Conservation (phyloP, 2,329 filamentous ascomycete species). For the Ophiostoma sp. region DNA sequence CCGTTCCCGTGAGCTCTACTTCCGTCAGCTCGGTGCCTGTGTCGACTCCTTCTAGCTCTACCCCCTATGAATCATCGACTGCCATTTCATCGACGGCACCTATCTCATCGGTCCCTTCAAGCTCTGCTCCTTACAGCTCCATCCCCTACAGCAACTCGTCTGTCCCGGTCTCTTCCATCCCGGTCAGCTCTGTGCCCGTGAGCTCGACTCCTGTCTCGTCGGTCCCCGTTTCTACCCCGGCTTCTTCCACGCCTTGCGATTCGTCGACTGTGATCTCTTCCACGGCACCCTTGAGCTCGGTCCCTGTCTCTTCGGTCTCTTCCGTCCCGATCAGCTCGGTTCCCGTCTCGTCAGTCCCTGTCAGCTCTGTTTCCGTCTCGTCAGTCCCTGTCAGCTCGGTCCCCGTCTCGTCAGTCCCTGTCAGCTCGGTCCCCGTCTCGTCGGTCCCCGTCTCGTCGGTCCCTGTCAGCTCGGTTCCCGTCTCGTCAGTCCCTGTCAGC, state of each 20-base stretch:
- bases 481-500: conserved; percentile 2
- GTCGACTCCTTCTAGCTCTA: background rate
- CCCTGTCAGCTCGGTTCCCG: background rate
- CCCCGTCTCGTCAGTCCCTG: background rate
- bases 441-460: background rate
- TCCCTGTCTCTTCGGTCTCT: background rate
- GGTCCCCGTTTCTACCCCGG: background rate
- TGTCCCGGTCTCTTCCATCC: background rate
- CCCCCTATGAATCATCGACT: background rate
- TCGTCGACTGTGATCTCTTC: background rate
- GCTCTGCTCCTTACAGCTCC: background rate
- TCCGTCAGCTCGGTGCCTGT: background rate
- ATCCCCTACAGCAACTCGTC: background rate
- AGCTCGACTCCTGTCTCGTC: background rate
- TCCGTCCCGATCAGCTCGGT: background rate
- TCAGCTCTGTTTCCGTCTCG: background rate
- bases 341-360: background rate
- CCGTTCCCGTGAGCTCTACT: background rate
- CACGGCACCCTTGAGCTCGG: background rate
- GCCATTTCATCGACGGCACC: background rate
- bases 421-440: background rate
- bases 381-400: background rate
- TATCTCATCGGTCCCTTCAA: conserved; percentile 6
- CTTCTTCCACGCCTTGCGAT: background rate
- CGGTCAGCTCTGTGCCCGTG: background rate